A percentile compares a stretch with the other conserved stretches of the same genome.
Conservation (phyloP, 2,329 filamentous ascomycete species). For the Colletotrichum eremochloae region DNA sequence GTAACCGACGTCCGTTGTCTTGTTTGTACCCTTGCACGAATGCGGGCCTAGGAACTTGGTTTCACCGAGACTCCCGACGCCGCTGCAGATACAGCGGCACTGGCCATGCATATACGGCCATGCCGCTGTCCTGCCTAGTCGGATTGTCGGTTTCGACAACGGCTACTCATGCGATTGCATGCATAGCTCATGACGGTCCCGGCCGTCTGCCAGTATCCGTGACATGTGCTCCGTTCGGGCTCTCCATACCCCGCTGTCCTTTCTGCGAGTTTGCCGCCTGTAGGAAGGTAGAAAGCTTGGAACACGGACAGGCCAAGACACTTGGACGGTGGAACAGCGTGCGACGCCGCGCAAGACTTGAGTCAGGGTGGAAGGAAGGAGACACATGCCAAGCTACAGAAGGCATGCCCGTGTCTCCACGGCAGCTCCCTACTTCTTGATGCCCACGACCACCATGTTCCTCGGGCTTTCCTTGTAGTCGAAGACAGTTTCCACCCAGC, state of each 20-base stretch:
- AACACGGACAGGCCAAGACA: neutral
- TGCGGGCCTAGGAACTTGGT: neutral
- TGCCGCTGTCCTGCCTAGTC: conserved; percentile 4
- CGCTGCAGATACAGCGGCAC: neutral
- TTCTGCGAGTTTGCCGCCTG: conserved; percentile 13
- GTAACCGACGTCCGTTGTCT: conserved; percentile 10
- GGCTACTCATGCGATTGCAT: conserved; percentile 21
- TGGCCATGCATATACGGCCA: neutral
- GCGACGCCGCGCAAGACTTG: neutral
- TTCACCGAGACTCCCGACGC: neutral
- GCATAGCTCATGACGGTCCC: neutral
- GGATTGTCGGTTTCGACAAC: neutral
- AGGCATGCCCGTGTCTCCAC: neutral
- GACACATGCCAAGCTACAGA: conserved; percentile 1
- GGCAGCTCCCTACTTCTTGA: conserved; percentile 72
- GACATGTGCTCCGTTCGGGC: neutral
- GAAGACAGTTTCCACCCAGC: conserved; percentile 95
- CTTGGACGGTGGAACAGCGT: neutral
- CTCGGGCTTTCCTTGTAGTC: conserved; percentile 88
- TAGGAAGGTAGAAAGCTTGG: neutral
- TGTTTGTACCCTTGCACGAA: conserved; percentile 1
- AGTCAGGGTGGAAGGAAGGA: conserved; percentile 1
- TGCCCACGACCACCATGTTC: conserved; percentile 92
- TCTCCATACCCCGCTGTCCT: no score
- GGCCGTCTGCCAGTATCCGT: neutral